These are phyloP conservation scores for Fragilariopsis cylindrus DNA, from an alignment of 108 stramenopile species.

Conservation along the genomic window DNA sequence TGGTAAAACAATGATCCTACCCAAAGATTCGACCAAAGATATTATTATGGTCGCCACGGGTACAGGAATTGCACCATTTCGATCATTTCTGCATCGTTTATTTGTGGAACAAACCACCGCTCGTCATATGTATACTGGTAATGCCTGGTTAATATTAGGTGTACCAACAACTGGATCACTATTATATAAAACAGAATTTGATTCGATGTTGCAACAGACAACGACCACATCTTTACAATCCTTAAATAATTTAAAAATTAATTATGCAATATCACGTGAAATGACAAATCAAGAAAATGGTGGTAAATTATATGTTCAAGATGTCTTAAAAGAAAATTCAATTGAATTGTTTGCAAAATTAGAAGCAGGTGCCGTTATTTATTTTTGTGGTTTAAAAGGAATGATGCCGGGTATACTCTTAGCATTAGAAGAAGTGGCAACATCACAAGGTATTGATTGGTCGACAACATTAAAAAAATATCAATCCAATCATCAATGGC, in stretches of 20 bases:
- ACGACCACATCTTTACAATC: conserved; percentile 7
- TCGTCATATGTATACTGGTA: conserved; percentile 69
- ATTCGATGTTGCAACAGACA: conserved; percentile 60
- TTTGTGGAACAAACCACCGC: conserved; percentile 84
- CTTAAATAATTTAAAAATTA: conserved; percentile 39
- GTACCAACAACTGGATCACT: conserved; percentile 78
- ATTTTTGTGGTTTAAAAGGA: conserved; percentile 91
- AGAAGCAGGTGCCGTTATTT: conserved; percentile 72
- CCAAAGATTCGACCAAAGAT: conserved; percentile 64
- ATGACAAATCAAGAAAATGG: conserved; percentile 64
- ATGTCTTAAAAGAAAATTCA: conserved; percentile 71
- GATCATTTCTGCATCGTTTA: conserved; percentile 80
- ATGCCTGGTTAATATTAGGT: conserved; percentile 81
- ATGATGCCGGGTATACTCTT: conserved; percentile 91
- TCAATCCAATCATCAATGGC: conserved; percentile 76
- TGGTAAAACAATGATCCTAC: conserved; percentile 89
- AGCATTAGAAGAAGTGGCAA: conserved; percentile 70
- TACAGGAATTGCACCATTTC: conserved; percentile 90
- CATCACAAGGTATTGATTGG: conserved; percentile 58
- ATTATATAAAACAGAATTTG: conserved; percentile 78
- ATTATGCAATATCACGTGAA: conserved; percentile 83
- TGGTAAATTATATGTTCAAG: conserved; percentile 85
- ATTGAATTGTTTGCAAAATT: conserved; percentile 62
- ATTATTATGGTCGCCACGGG: conserved; percentile 92
- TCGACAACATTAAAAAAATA: conserved; percentile 53